Base-by-base conservation (phyloP, 2,329 filamentous ascomycete genomes). In the Fusarium humuli region DNA sequence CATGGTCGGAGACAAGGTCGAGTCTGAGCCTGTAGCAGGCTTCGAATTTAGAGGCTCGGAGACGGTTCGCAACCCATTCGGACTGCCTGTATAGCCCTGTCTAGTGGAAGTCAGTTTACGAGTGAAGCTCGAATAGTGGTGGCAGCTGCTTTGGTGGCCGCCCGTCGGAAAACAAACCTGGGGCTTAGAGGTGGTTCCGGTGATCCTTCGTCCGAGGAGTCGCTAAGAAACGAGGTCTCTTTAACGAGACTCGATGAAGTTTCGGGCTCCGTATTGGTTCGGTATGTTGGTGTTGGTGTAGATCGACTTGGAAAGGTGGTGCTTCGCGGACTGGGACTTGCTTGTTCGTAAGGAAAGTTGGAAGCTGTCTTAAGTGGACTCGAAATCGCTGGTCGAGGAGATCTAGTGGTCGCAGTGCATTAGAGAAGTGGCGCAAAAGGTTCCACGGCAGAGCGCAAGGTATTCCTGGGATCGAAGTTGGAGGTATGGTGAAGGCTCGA, bases 21-120 rank as follows among this genome's bases (percentile, higher is more conserved):
- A 74, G 57, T 79, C 76, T 69, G 79, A 77, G 79, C 80, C 81
- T 79, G 78, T 78, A 54, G 70, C 71, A 78, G 82, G 80, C 80
- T 81, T 85, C 50, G 79, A 79, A 72, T 74, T 82, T 76, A 84
- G 74, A 54, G 83, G 77, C 54, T 84, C 80, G 72, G 82, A 82
- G 59, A 80, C 78, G 77, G 79, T 83, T 80, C 80, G 81, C 63
- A 73, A 79, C 68, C 86, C 86, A 87, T 88, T 84, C 83, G 85
- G 79, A 66, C 68, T 72, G 57, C 61, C 62, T 58, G 69, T 48
- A 30, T 75, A 70, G 52, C 67, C 66, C 58, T 72, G 68, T 59
- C 79, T 81, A 65, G 54, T 16, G 46, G 25, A 61, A 59, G 54
- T 73, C 70, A 68, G 71, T 55, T 29, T 55, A 52, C 32, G 20